Evolutionary conservation across 169 alveolate genomes (phyloP).

Genomic region (Cryptosporidium canis): DNA sequence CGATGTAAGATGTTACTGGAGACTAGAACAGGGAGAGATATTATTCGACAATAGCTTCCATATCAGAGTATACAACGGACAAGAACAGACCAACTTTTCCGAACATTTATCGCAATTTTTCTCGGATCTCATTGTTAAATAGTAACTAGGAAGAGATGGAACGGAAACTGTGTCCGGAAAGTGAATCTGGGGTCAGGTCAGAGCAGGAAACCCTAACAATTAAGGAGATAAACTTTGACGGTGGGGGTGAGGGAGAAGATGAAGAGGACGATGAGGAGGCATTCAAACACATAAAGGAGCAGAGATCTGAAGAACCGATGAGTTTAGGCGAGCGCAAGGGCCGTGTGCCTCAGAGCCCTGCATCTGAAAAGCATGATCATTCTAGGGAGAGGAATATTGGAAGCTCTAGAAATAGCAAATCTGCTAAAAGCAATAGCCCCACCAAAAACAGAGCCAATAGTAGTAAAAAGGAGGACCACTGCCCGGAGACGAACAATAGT

Average conservation of each 20-base stretch:
- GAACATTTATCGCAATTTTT: background rate
- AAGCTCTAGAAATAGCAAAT: background rate
- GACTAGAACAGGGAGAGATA: constrained; percentile 2
- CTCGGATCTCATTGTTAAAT: constrained; percentile 9
- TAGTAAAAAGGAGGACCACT: background rate
- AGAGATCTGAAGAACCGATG: background rate
- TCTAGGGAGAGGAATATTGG: background rate
- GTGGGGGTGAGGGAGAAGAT: background rate
- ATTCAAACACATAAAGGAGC: background rate
- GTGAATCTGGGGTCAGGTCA: constrained; percentile 26
- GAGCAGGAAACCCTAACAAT: background rate
- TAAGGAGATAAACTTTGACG: background rate
- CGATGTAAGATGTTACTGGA: constrained; percentile 20
- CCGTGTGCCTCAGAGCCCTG: background rate
- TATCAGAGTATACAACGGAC: constrained; percentile 27
- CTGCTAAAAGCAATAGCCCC: background rate
- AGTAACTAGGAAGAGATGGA: constrained; percentile 21
- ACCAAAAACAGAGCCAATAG: background rate
- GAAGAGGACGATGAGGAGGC: constrained; percentile 10
- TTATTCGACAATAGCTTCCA: constrained; percentile 1
- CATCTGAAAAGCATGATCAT: background rate
- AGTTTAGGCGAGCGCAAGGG: background rate
- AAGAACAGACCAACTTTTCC: background rate
- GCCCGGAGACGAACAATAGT: background rate
- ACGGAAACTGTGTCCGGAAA: constrained; percentile 2